phyloP scores from a whole-genome alignment of 768 basidiomycete species.

The Hemileccinum impolitum region DNA sequence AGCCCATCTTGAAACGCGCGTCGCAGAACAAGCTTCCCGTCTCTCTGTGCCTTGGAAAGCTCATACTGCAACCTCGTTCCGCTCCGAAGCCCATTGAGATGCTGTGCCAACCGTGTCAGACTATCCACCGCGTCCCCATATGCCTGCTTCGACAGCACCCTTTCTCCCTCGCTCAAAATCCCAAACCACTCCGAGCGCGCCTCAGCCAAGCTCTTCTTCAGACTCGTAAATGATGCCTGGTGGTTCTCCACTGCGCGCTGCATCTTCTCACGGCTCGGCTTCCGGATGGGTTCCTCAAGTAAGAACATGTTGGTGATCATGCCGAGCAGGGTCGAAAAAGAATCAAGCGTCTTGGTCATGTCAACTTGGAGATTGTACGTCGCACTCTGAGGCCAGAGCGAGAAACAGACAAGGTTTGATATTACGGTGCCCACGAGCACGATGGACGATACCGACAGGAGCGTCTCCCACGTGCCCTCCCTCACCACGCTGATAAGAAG shows the following conservation, averaged over 20 bases:
- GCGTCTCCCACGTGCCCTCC: slow-evolving; percentile 77
- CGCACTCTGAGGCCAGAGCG: slow-evolving; percentile 83
- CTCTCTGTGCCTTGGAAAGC: slow-evolving; percentile 57
- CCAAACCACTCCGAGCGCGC: slow-evolving; percentile 81
- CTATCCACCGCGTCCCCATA: slow-evolving; percentile 87
- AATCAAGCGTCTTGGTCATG: slow-evolving; percentile 83
- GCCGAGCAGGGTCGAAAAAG: slow-evolving; percentile 81
- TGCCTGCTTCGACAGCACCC: slow-evolving; percentile 42
- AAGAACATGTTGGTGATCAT: slow-evolving; percentile 85
- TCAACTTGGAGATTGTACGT: slow-evolving; percentile 77
- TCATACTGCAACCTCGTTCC: slow-evolving; percentile 84
- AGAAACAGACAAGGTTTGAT: slow-evolving; percentile 82
- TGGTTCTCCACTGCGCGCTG: slow-evolving; percentile 81
- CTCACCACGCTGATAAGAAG: slow-evolving; percentile 59
- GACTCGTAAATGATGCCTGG: slow-evolving; percentile 82
- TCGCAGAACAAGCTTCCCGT: slow-evolving; percentile 40
- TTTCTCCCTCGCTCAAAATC: slow-evolving; percentile 21
- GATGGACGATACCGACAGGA: slow-evolving; percentile 74
- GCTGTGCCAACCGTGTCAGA: slow-evolving; percentile 88
- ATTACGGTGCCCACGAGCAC: slow-evolving; percentile 71
- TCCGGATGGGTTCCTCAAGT: slow-evolving; percentile 62
- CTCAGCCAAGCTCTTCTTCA: slow-evolving; percentile 83
- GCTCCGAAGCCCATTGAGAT: slow-evolving; percentile 84
- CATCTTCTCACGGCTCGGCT: slow-evolving; percentile 58
- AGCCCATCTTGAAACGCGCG: slow-evolving; percentile 5